Percentiles rank a stretch among this genome's conserved stretches.
Evolutionary conservation across 805 yeast species (phyloP).

Genomic region (Trichomonascus vanleenenianus): DNA sequence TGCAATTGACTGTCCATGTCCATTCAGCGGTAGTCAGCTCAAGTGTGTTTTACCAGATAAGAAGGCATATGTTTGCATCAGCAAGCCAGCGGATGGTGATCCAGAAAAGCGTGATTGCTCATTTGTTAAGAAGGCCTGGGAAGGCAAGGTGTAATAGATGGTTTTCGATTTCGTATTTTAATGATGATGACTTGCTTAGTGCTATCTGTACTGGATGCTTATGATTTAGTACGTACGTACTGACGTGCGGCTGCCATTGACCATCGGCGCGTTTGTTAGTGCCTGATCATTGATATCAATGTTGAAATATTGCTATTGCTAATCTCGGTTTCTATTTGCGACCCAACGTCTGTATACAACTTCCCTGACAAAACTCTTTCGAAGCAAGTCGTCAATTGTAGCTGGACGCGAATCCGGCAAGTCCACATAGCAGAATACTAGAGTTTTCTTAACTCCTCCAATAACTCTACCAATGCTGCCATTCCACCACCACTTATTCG

Average conservation of each 20-base stretch:
- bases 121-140: conserved; percentile 70
- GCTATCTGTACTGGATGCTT: no score
- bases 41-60: conserved; percentile 72
- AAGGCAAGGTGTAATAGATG: conserved; percentile 37
- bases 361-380: conserved; percentile 50
- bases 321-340: conserved; percentile 78
- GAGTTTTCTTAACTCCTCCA: conserved; percentile 75
- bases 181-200: not conserved
- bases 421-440: conserved; percentile 63
- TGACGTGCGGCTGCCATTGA: no score
- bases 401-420: conserved; percentile 31
- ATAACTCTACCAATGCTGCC: conserved; percentile 71
- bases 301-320: not conserved
- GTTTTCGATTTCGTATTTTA: not conserved
- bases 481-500: conserved; percentile 49
- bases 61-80: conserved; percentile 64
- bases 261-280: no score
- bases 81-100: conserved; percentile 59
- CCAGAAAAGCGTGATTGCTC: conserved; percentile 70
- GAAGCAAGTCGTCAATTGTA: conserved; percentile 27
- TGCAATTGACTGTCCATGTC: conserved; percentile 80
- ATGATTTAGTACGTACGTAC: no score
- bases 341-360: conserved; percentile 74
- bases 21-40: conserved; percentile 75
- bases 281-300: no score